Conservation (phyloP, 108 stramenopile genomes). For the Skeletonema grethae region DNA sequence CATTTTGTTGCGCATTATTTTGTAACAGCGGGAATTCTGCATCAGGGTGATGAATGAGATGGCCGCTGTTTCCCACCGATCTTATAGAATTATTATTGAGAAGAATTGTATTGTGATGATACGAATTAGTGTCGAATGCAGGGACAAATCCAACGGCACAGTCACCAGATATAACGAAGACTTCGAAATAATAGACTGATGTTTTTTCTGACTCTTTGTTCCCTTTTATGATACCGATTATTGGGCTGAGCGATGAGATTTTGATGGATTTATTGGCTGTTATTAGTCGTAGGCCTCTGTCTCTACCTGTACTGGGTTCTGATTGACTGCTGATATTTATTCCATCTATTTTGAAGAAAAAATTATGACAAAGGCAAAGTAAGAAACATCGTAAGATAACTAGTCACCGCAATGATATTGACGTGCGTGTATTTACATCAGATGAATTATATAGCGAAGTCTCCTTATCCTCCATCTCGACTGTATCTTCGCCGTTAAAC, state of each 20-base stretch:
- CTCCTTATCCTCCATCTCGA: no score
- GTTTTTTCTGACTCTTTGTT: not conserved
- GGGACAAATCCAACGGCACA: not conserved
- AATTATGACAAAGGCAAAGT: not conserved
- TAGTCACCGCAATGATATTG: no score
- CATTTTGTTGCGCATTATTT: not conserved
- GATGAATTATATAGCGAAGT: no score
- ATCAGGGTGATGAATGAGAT: not conserved
- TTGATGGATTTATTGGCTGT: conserved; percentile 1
- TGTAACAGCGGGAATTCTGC: not conserved
- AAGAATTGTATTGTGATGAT: not conserved
- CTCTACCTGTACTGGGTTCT: not conserved
- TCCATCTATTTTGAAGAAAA: not conserved
- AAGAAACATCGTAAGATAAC: not conserved
- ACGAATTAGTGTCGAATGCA: conserved; percentile 1
- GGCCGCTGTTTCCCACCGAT: not conserved
- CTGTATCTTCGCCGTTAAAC: no score
- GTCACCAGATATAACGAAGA: conserved; percentile 2
- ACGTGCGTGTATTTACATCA: no score
- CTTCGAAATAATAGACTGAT: conserved; percentile 4
- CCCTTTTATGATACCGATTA: not conserved
- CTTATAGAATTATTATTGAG: not conserved
- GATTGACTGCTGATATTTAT: not conserved
- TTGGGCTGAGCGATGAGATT: conserved; percentile 3
- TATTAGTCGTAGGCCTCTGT: not conserved